phyloP scores from a whole-genome alignment of 1,284 basidiomycete genomes.

The Vanrija humicola region DNA sequence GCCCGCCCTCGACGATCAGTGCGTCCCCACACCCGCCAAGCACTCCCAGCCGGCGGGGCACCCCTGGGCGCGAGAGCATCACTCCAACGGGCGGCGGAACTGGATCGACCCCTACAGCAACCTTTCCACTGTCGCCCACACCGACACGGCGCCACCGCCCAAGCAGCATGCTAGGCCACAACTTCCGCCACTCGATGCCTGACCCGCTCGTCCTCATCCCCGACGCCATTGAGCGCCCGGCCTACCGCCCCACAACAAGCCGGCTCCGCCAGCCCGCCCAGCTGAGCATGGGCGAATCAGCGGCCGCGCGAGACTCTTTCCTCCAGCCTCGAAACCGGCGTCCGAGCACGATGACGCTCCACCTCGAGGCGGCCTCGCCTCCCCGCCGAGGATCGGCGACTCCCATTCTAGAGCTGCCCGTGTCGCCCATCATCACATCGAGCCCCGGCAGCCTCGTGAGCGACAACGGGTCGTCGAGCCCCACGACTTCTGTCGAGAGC shows the following conservation, averaged over 20 bases:
- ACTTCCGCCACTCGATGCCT: neutral
- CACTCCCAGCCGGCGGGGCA: too few species aligned
- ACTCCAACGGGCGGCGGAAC: too few species aligned
- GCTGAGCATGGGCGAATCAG: conserved; percentile 7
- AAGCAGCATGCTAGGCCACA: neutral
- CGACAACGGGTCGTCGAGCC: conserved; percentile 9
- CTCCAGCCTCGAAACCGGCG: too few species aligned
- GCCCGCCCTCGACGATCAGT: too few species aligned
- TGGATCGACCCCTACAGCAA: too few species aligned
- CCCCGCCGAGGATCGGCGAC: neutral
- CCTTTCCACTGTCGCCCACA: too few species aligned
- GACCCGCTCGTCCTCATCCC: neutral
- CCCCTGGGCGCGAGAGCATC: too few species aligned
- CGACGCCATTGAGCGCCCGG: neutral
- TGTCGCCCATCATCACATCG: neutral
- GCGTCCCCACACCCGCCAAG: too few species aligned
- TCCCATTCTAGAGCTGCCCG: conserved; percentile 2
- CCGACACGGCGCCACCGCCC: too few species aligned
- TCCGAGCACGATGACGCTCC: too few species aligned
- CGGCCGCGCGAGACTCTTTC: neutral
- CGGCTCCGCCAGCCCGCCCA: conserved; percentile 12
- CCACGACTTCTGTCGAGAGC: conserved; percentile 12
- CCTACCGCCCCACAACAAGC: conserved; percentile 8
- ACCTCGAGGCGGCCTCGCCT: neutral
- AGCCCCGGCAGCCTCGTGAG: conserved; percentile 11